Percentiles rank a stretch among this genome's conserved stretches.
These are phyloP conservation scores for Oligophagozyma castellii DNA, from an alignment of 1,139 yeast species.

Conservation along the genomic window DNA sequence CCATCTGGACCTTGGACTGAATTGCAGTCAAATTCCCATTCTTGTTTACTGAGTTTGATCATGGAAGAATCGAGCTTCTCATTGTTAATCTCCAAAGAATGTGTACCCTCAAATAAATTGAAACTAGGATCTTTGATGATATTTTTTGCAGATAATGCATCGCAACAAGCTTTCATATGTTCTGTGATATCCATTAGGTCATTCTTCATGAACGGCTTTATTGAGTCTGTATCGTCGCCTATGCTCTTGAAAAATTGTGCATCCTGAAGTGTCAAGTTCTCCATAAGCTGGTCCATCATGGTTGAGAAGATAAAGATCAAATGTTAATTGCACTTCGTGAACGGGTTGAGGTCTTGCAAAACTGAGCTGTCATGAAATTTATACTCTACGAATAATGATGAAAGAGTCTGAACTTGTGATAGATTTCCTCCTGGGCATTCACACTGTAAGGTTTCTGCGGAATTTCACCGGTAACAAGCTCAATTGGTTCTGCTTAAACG, in stretches of 20 bases:
- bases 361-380: too few relatives aligned
- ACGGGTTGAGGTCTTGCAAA: too few relatives aligned
- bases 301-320: too few relatives aligned
- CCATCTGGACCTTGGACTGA: constrained; percentile 9
- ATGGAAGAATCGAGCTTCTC: constrained; percentile 51
- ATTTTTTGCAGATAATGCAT: constrained; percentile 25
- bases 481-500: too few relatives aligned
- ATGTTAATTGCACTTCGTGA: too few relatives aligned
- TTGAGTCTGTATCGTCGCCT: not conserved
- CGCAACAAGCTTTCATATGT: constrained; percentile 26
- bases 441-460: too few relatives aligned
- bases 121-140: constrained; percentile 43
- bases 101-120: constrained; percentile 57
- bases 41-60: constrained; percentile 31
- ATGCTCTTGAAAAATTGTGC: not conserved
- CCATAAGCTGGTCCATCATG: too few relatives aligned
- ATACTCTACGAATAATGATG: too few relatives aligned
- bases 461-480: too few relatives aligned
- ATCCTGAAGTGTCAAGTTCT: not conserved
- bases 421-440: too few relatives aligned
- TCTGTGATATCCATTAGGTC: constrained; percentile 34
- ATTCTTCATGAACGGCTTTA: not conserved
- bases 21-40: constrained; percentile 22
- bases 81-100: constrained; percentile 56
- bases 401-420: too few relatives aligned